These are phyloP conservation scores for Gracilariopsis chorda DNA, from an alignment of 23 red algal genomes.

Conservation along the genomic window DNA sequence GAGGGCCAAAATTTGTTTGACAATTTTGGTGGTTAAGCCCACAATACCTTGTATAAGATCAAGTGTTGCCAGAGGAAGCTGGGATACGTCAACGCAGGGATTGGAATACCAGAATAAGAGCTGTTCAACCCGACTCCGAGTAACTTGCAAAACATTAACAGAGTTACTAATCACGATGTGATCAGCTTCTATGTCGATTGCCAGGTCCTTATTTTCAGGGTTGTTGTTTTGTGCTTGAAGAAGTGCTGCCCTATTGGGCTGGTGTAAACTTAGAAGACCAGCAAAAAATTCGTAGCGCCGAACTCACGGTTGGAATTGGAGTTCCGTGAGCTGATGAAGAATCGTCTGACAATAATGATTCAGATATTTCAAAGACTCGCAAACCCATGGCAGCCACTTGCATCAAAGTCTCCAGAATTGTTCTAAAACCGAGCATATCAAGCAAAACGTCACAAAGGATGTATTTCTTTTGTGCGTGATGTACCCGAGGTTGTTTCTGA, in stretches of 20 bases:
- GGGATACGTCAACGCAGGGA: constrained; percentile 8
- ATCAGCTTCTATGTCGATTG: neutral
- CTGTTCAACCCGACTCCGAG: neutral
- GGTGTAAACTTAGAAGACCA: constrained; percentile 13
- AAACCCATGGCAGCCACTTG: neutral
- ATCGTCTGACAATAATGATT: constrained; percentile 11
- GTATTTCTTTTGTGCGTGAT: neutral
- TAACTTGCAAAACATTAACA: neutral
- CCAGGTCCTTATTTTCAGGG: neutral
- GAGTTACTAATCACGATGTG: neutral
- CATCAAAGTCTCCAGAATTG: constrained; percentile 29
- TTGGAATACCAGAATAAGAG: constrained; percentile 22
- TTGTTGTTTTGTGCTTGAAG: neutral
- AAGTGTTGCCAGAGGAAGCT: neutral
- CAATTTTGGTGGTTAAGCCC: neutral
- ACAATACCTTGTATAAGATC: constrained; percentile 11
- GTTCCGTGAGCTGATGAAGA: neutral
- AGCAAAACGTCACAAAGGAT: constrained; percentile 2
- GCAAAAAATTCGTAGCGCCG: neutral
- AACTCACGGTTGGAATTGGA: neutral
- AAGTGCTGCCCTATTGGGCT: constrained; percentile 7
- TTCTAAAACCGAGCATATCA: constrained; percentile 35
- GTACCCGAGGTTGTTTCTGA: too few relatives aligned
- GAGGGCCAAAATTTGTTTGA: neutral
- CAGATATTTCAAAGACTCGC: constrained; percentile 21